Conservation (phyloP, 345 rosid species). For the Clarkia xantiana region DNA sequence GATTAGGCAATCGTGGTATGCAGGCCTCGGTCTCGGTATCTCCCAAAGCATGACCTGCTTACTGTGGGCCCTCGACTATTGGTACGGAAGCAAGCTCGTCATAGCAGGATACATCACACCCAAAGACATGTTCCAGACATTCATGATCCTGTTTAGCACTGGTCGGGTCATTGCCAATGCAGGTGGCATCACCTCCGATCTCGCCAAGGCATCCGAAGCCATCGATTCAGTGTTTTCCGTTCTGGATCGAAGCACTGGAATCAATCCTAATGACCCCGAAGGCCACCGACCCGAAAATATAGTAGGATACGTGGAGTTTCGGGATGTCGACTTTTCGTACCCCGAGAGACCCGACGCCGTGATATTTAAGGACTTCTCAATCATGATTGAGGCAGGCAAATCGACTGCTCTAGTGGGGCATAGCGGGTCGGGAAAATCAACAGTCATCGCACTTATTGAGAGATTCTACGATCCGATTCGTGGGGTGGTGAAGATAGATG, state of each 20-base stretch:
- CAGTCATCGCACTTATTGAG: constrained; percentile 46
- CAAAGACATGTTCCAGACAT: constrained; percentile 42
- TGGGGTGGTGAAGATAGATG: constrained; percentile 42
- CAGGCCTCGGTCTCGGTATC: constrained; percentile 25
- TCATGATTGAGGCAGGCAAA: constrained; percentile 40
- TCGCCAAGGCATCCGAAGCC: constrained; percentile 43
- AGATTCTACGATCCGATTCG: constrained; percentile 51
- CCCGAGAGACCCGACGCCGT: constrained; percentile 40
- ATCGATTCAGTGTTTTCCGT: constrained; percentile 39
- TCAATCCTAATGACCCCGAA: constrained; percentile 44
- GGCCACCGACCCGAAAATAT: constrained; percentile 25
- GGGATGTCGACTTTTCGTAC: constrained; percentile 39
- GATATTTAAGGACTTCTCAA: constrained; percentile 38
- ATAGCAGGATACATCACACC: constrained; percentile 28
- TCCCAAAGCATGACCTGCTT: constrained; percentile 27
- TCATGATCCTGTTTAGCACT: constrained; percentile 49
- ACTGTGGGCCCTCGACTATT: constrained; percentile 47
- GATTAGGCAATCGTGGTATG: constrained; percentile 38
- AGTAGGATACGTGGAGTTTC: constrained; percentile 31
- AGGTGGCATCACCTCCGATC: constrained; percentile 55
- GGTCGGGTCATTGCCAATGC: constrained; percentile 62
- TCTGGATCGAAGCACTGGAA: constrained; percentile 35
- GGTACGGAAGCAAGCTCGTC: constrained; percentile 61
- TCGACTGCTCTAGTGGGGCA: constrained; percentile 69
- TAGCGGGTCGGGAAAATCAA: constrained; percentile 78